Evolutionary conservation across 352 stramenopile genomes (phyloP).

Genomic region (Phytophthora multivora): DNA sequence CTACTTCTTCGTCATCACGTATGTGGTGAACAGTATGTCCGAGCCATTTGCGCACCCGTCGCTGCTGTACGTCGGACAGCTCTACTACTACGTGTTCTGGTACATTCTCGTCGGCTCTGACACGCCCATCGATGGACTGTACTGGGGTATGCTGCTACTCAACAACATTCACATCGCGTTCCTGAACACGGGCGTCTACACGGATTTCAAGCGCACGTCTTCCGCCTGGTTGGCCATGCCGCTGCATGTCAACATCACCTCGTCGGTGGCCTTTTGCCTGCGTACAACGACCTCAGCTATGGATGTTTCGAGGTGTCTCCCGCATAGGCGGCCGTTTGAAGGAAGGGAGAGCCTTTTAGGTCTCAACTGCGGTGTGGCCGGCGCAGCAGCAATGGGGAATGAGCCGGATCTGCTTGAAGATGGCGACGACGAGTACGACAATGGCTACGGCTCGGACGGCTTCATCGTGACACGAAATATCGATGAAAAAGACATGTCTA

Average conservation of each 20-base stretch:
- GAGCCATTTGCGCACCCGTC: slow-evolving; percentile 84
- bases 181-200: slow-evolving; percentile 86
- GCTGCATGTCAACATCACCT: slow-evolving; percentile 47
- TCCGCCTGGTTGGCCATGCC: slow-evolving; percentile 49
- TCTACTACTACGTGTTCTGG: slow-evolving; percentile 91
- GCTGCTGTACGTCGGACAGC: slow-evolving; percentile 81
- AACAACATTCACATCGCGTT: slow-evolving; percentile 90
- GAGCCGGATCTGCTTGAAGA: slow-evolving; percentile 27
- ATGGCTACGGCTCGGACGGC: slow-evolving; percentile 25
- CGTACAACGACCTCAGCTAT: slow-evolving; percentile 47
- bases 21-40: slow-evolving; percentile 81
- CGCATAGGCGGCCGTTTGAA: slow-evolving; percentile 4
- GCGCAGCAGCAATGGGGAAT: slow-evolving; percentile 34
- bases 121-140: slow-evolving; percentile 78
- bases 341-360: slow-evolving; percentile 25
- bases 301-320: slow-evolving; percentile 30
- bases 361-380: slow-evolving; percentile 37
- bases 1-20: slow-evolving; percentile 86
- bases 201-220: slow-evolving; percentile 76
- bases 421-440: slow-evolving; percentile 14
- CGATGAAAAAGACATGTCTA: slow-evolving; percentile 18
- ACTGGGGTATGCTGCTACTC: slow-evolving; percentile 83
- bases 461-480: slow-evolving; percentile 25
- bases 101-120: slow-evolving; percentile 86
- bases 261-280: slow-evolving; percentile 67